Evolutionary conservation across 192 early-diverging fungal species (phyloP).

Genomic region (Dispira simplex): DNA sequence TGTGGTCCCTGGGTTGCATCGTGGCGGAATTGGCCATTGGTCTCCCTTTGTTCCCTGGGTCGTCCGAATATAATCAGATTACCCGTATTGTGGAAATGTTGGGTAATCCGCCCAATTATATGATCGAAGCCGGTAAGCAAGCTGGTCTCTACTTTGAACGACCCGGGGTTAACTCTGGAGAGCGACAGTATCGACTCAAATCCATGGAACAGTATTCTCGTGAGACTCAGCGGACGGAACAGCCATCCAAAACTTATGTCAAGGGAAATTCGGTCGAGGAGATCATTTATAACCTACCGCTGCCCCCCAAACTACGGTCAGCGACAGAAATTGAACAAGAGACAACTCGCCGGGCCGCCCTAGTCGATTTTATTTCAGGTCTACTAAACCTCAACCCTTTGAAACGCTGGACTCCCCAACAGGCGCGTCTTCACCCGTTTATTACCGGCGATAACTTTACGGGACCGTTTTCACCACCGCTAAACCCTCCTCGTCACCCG

Average conservation of each 20-base stretch:
- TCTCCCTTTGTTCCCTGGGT: constrained; percentile 87
- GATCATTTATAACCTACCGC: constrained; percentile 75
- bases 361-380: constrained; percentile 87
- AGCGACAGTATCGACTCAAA: constrained; percentile 48
- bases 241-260: constrained; percentile 89
- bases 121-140: constrained; percentile 87
- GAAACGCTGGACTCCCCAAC: constrained; percentile 88
- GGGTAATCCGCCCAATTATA: constrained; percentile 75
- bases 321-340: constrained; percentile 27
- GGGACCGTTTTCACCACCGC: constrained; percentile 49
- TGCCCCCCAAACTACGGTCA: constrained; percentile 34
- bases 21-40: constrained; percentile 93
- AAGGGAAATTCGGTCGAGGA: constrained; percentile 71
- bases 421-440: constrained; percentile 90
- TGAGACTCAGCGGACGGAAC: constrained; percentile 72
- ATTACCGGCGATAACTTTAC: constrained; percentile 74
- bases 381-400: constrained; percentile 82
- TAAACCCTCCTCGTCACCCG: neutral
- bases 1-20: constrained; percentile 99
- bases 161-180: constrained; percentile 25
- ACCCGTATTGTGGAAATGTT: constrained; percentile 88
- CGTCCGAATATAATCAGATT: constrained; percentile 93
- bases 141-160: constrained; percentile 74
- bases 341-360: constrained; percentile 39
- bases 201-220: constrained; percentile 61